Base-by-base conservation (phyloP, 2,329 filamentous ascomycete species). In the Dichotomopilus funicola region DNA sequence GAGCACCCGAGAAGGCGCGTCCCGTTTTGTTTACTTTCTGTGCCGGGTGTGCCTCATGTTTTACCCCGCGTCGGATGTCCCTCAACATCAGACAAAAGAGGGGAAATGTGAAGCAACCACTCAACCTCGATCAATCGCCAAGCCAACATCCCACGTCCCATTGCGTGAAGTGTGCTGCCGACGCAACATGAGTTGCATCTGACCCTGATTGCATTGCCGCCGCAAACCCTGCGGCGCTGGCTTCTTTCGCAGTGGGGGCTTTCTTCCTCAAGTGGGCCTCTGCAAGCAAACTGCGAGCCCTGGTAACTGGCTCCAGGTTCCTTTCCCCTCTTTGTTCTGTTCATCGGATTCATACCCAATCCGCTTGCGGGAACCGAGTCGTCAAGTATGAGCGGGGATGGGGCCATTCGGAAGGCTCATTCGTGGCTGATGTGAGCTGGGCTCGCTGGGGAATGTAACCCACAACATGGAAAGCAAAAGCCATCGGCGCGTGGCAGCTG, bases 1-100 rank as follows among this genome's bases (percentile, higher is more conserved):
- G 11, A 27, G 19, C 2, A 2, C 13, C 35, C 12, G 9, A n/a
- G 43, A 40, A 13, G 43, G 27, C 51, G 42, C 49, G 54, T 54
- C 13, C 19, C 19, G 19, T 27, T 55, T 62, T 63, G 56, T 62
- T 64, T 62, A 60, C 61, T 61, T 46, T 59, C 42, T 49, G 42
- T 43, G 19, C 19, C 19, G 19, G 19, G 19, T 27, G 19, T 27
- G 19, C 19, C 19, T 27, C 19, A 27, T 27, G 19, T 56, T 60
- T 38, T 59, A 51, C 54, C 51, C 53, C 54, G 56, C 57, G 44
- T 37, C 49, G 19, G 19, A 27, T 27, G 19, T 27, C 19, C 19
- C 19, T 27, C 19, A 27, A 27, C 19, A 27, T 27, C 19, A 27
- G 19, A 27, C 19, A 27, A 27, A 27, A 27, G 19, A 27, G 19